Evolutionary conservation across 2,329 filamentous ascomycete genomes (phyloP), one percentile per base, ranked within the genome.

Genomic region (Xylaria sp.): DNA sequence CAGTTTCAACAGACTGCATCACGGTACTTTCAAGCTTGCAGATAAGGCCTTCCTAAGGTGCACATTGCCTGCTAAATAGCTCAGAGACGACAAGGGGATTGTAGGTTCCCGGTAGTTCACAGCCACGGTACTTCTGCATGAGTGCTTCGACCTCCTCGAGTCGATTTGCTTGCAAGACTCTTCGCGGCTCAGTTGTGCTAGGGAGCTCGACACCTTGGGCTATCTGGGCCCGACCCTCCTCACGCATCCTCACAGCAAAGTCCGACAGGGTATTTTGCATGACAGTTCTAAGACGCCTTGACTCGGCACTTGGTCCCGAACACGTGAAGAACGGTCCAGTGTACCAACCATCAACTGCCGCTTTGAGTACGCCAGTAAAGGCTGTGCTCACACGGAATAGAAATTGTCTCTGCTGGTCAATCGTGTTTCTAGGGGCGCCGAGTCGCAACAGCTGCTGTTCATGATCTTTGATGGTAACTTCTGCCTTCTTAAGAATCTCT

Each of bases 41-140:
- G 0, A 74, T 66, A 13, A 79, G 66, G 0, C 10, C 48, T 7
- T 58, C 23, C 78, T 77, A 80, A 0, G 75, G 75, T 28, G 61
- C 36, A 53, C 72, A 77, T 56, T 80, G 75, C 49, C 75, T 61
- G 3, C 38, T 56, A 59, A 80, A 80, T 0, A 80, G 66, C 3
- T 78, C 74, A 76, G 78, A 51, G 15, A 38, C 31, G 23, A 56
- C 23, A 20, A 56, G 31, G 20, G 51, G 28, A 23, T 78, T 77
- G 68, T 73, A 79, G 0, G 72, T 2, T 77, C 77, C 0, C 7
- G 75, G 76, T 7, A 80, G 73, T 67, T 80, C 78, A 7, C 74
- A 70, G 9, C 78, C 77, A 28, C 73, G 63, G 7, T 42, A 76
- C 4, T 62, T 15, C 23, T 4, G 28, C 31, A 49, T 58, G 13